These are phyloP conservation scores for Camellia japonica DNA, from an alignment of 148 eudicot genomes.

Conservation along the genomic window DNA sequence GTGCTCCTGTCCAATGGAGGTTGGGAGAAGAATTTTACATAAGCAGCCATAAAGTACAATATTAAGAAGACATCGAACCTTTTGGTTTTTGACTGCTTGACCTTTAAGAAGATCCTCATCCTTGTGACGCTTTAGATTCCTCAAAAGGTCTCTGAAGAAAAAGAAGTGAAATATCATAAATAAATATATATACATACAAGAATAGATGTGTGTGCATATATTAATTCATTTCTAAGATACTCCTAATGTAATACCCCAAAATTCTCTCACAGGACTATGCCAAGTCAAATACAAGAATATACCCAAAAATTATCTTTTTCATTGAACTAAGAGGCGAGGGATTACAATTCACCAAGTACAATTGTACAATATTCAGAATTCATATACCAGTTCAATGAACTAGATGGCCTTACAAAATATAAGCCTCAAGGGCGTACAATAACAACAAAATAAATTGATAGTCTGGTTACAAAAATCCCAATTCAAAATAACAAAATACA, in stretches of 20 bases:
- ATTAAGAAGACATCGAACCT: conserved; percentile 41
- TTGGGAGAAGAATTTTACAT: conserved; percentile 1
- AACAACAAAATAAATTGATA: too few relatives aligned
- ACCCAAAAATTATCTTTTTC: too few relatives aligned
- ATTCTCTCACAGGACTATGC: too few relatives aligned
- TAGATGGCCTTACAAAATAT: too few relatives aligned
- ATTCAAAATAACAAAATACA: too few relatives aligned
- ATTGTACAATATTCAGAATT: too few relatives aligned
- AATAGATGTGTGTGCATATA: neutral
- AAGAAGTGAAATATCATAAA: neutral
- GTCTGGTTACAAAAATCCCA: too few relatives aligned
- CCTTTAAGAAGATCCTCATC: conserved; percentile 89
- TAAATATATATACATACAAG: neutral
- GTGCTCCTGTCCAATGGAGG: neutral
- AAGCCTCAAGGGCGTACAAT: too few relatives aligned
- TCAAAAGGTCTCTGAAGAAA: conserved; percentile 52
- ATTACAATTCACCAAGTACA: too few relatives aligned
- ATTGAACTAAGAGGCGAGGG: too few relatives aligned
- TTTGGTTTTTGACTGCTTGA: conserved; percentile 86
- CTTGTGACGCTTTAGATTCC: conserved; percentile 62
- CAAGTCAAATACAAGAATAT: too few relatives aligned
- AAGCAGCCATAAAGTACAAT: neutral
- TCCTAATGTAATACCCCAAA: neutral
- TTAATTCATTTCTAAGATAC: neutral
- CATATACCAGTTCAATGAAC: too few relatives aligned